Base-by-base conservation (phyloP, 2,329 filamentous ascomycete genomes). In the Nannizziopsis arthrosporioides region DNA sequence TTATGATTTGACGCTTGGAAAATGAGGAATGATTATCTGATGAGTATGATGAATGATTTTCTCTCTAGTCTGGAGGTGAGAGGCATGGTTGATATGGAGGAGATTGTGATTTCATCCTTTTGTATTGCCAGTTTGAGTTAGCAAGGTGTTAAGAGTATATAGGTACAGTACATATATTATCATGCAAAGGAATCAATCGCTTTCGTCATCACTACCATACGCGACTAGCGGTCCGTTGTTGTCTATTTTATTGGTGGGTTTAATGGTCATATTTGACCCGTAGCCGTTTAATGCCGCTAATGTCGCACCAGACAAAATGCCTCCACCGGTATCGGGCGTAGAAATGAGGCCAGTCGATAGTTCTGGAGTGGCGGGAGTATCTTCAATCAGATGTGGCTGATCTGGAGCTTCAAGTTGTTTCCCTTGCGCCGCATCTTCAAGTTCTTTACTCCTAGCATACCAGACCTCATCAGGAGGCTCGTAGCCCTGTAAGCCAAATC, bases 401-500 rank as follows among this genome's bases (percentile, higher is more conserved):
- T 68, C 67, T 5, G 69, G 65, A 11, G 69, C 69, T 50, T 76
- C 75, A 17, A 77, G 74, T 61, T 80, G 76, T 51, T 78, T 69
- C 53, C 77, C 56, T 48, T 69, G 70, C 52, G 80, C 73, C 56
- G 83, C 73, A 42, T 80, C 72, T 59, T 84, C 80, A 22, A 81
- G 64, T 54, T 83, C 81, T 56, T 80, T 77, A 32, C 89, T 86
- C 41, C 85, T 76, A 0, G 88, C 85, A 66, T 89, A 94, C 77
- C 93, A 94, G 19, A 98, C 81, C 53, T 92, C 84, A 62, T 98
- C 92, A 0, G 90, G 89, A 1, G 89, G 89, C 60, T 96, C 86
- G 63, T 95, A 96, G 1, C 89, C 90, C 47, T 90, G 77, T 40
- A 98, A 66, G 0, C 89, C 90, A 61, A 94, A 96, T 17, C 78